Base-by-base conservation (phyloP, 2,329 filamentous ascomycete species). In the Colletotrichum eleusines region DNA sequence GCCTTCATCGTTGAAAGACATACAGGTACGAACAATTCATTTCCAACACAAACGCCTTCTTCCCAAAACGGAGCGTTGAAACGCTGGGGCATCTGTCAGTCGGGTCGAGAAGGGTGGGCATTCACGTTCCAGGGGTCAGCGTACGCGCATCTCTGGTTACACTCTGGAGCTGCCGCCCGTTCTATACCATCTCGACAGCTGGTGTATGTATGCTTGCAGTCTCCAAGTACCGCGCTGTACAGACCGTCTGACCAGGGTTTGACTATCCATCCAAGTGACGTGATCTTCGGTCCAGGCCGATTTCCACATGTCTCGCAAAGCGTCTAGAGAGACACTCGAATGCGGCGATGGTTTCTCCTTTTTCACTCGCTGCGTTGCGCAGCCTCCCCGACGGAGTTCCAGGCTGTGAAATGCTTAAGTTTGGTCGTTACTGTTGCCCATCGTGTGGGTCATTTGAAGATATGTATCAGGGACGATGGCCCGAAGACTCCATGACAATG, bases 1-100 rank as follows among this genome's bases (percentile, higher is more conserved):
- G 23, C 51, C 44, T 58, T 67, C 8, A 50, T 33, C 7, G 5
- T 40, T 68, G 64, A 54, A 53, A 54, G 42, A 54, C 46, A 40
- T 35, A 40, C 28, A 16, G 46, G 65, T 48, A 59, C 40, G 69
- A 59, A 38, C 33, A 35, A 38, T 40, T 71, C 69, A 71, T 68
- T 68, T 71, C 64, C 64, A 44, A 63, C 31, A 40, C 44, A 54
- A 40, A 59, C 64, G 69, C 53, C 65, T 53, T 54, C 48, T 63
- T 50, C 51, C 68, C 51, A 51, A 71, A 63, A 38, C 58, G 31
- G 64, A 53, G 31, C 26, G 53, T 31, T 69, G 69, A 63, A 66
- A 68, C 64, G 35, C 51, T n/a, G 35, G n/a, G 38, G 44, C 23
- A 63, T 48, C 44, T 71, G 51, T 63, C 64, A 68, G 58, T 68